Conservation (phyloP, 2,329 filamentous ascomycete genomes). For the Capronia americana region DNA sequence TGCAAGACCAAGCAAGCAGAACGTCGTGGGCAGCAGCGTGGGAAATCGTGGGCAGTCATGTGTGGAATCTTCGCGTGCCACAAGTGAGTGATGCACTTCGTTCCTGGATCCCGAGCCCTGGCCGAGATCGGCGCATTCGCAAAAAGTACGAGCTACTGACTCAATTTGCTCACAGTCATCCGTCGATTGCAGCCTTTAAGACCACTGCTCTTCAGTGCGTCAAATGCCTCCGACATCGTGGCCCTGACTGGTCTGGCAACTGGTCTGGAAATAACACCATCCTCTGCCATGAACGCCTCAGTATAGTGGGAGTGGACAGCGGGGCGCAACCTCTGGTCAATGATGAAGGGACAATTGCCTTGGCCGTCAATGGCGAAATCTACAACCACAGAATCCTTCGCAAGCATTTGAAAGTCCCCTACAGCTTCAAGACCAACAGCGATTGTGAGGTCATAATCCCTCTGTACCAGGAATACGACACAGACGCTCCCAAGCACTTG, state of each 20-base stretch:
- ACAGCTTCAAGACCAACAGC: slow-evolving; percentile 98
- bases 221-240: slow-evolving; percentile 85
- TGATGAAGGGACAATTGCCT: slow-evolving; percentile 82
- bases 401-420: slow-evolving; percentile 80
- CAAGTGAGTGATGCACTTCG: slow-evolving; percentile 63
- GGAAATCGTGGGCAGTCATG: slow-evolving; percentile 64
- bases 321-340: slow-evolving; percentile 95
- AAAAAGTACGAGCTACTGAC: slow-evolving; percentile 10
- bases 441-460: slow-evolving; percentile 99
- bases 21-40: slow-evolving; percentile 30
- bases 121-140: slow-evolving; percentile 18
- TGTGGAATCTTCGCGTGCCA: slow-evolving; percentile 98
- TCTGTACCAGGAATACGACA: slow-evolving; percentile 89
- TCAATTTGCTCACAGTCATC: slow-evolving; percentile 37
- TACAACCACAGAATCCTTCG: slow-evolving; percentile 98
- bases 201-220: slow-evolving; percentile 46
- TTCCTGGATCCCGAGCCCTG: slow-evolving; percentile 35
- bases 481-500: slow-evolving; percentile 89
- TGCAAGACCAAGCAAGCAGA: slow-evolving; percentile 18
- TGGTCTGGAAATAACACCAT: slow-evolving; percentile 90
- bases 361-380: slow-evolving; percentile 99
- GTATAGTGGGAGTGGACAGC: slow-evolving; percentile 95
- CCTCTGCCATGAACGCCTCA: slow-evolving; percentile 94
- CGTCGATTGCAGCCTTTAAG: slow-evolving; percentile 44
- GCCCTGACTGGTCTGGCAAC: slow-evolving; percentile 98